These are phyloP conservation scores for Ilyonectria mors-panacis DNA, from an alignment of 2,329 filamentous ascomycete species.

Conservation along the genomic window DNA sequence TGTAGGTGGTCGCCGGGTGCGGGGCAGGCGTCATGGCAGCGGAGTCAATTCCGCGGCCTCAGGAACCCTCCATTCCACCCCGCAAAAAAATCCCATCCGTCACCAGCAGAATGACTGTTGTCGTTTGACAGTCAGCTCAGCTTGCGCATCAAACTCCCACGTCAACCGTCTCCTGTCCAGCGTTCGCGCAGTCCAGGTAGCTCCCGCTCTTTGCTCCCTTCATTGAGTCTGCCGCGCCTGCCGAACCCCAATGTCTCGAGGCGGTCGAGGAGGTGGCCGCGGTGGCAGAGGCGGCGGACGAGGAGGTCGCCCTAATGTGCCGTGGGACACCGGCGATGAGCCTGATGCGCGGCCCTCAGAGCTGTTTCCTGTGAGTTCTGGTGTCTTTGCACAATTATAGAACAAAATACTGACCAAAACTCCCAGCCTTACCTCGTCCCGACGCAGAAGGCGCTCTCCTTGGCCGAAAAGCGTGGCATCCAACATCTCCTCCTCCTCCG, in stretches of 20 bases:
- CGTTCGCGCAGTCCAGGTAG: conserved; percentile 1
- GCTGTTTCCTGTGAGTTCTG: conserved; percentile 67
- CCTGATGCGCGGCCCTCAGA: conserved; percentile 71
- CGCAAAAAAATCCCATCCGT: conserved; percentile 40
- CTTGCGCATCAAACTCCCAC: background rate
- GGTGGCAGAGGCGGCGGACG: conserved; percentile 65
- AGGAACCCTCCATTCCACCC: conserved; percentile 34
- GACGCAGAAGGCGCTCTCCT: conserved; percentile 59
- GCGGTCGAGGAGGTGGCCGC: conserved; percentile 67
- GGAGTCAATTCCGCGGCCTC: conserved; percentile 27
- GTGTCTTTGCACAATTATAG: background rate
- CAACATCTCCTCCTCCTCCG: conserved; percentile 69
- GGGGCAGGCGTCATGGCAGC: conserved; percentile 32
- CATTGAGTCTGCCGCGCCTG: conserved; percentile 2
- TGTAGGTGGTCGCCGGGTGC: conserved; percentile 9
- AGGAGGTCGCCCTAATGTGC: conserved; percentile 62
- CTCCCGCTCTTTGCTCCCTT: background rate
- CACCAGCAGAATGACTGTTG: conserved; percentile 12
- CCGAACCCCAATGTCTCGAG: conserved; percentile 63
- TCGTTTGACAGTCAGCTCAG: background rate
- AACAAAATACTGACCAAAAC: conserved; percentile 24
- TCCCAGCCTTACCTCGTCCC: conserved; percentile 66
- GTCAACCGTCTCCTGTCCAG: background rate
- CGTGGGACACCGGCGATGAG: conserved; percentile 69
- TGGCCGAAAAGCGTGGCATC: conserved; percentile 63